Evolutionary conservation across 768 basidiomycete species (phyloP).

Genomic region (Russula sp.): DNA sequence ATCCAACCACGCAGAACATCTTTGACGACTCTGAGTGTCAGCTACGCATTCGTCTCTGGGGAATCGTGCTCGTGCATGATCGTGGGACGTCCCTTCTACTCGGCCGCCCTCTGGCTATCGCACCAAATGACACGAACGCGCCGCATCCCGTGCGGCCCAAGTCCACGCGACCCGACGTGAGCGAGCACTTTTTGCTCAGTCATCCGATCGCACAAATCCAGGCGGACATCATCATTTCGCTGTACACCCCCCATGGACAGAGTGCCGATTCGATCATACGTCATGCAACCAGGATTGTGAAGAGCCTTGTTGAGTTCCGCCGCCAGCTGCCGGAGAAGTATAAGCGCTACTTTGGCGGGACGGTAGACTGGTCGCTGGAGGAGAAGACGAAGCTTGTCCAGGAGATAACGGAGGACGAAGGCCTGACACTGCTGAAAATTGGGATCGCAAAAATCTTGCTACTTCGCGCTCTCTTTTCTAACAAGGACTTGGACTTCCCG

Average conservation of each 20-base stretch:
- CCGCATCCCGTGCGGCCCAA: conserved; percentile 54
- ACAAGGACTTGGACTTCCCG: conserved; percentile 58
- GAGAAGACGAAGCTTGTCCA: conserved; percentile 58
- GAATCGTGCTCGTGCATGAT: conserved; percentile 78
- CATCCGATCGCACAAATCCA: conserved; percentile 76
- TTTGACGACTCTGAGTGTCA: conserved; percentile 76
- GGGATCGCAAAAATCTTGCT: conserved; percentile 75
- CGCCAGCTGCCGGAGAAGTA: conserved; percentile 64
- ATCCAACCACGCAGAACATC: conserved; percentile 58
- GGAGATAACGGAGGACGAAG: conserved; percentile 72
- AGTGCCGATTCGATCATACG: conserved; percentile 63
- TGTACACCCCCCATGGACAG: conserved; percentile 72
- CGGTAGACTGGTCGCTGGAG: conserved; percentile 65
- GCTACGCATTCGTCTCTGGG: conserved; percentile 77
- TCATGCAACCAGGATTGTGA: conserved; percentile 72
- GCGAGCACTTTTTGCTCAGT: conserved; percentile 74
- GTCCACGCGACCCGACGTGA: conserved; percentile 44
- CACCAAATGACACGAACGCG: conserved; percentile 78
- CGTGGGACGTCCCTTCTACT: conserved; percentile 83
- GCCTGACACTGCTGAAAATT: conserved; percentile 74
- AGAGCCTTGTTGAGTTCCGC: conserved; percentile 65
- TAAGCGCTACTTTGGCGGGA: conserved; percentile 69
- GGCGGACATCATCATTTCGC: conserved; percentile 81
- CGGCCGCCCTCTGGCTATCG: conserved; percentile 75
- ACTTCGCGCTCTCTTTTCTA: conserved; percentile 70